Percentiles rank a stretch among this genome's conserved stretches.
Conservation (phyloP, 2,329 filamentous ascomycete genomes). For the Aspergillus fumigatiaffinis region DNA sequence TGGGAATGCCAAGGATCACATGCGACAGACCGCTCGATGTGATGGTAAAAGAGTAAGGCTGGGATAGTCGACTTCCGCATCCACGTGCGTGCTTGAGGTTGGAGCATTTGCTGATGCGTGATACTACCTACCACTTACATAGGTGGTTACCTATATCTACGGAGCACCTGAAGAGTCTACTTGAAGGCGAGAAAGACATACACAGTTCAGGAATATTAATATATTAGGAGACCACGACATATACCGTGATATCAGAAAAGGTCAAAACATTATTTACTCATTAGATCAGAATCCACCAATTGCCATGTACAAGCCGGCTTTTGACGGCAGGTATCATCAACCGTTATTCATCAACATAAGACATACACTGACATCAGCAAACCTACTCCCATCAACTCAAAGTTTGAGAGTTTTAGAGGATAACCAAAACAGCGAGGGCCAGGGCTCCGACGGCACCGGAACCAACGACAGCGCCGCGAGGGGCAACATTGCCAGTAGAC, state of each 20-base stretch:
- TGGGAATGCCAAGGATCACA: not conserved
- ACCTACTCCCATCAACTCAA: not conserved
- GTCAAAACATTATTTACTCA: not conserved
- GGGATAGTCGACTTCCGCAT: too few species aligned
- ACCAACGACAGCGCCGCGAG: slow-evolving; percentile 27
- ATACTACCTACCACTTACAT: slow-evolving; percentile 18
- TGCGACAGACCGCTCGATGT: not conserved
- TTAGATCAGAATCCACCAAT: not conserved
- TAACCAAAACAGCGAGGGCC: slow-evolving; percentile 41
- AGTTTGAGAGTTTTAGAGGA: slow-evolving; percentile 30
- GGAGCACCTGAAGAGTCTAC: too few species aligned
- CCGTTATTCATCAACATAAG: slow-evolving; percentile 13
- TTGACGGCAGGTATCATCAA: not conserved
- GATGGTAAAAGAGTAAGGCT: too few species aligned
- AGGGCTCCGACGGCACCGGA: slow-evolving; percentile 35
- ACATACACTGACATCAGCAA: not conserved
- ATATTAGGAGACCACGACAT: not conserved
- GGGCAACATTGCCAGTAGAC: slow-evolving; percentile 23
- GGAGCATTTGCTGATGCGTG: slow-evolving; percentile 2
- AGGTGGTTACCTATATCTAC: not conserved
- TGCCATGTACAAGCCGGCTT: not conserved
- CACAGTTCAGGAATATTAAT: not conserved
- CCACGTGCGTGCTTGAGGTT: too few species aligned
- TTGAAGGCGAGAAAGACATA: not conserved
- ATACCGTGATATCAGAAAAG: not conserved